A percentile compares a stretch with the other conserved stretches of the same genome.
These are phyloP conservation scores for Pichia nakasei DNA, from an alignment of 805 yeast genomes.

Conservation along the genomic window DNA sequence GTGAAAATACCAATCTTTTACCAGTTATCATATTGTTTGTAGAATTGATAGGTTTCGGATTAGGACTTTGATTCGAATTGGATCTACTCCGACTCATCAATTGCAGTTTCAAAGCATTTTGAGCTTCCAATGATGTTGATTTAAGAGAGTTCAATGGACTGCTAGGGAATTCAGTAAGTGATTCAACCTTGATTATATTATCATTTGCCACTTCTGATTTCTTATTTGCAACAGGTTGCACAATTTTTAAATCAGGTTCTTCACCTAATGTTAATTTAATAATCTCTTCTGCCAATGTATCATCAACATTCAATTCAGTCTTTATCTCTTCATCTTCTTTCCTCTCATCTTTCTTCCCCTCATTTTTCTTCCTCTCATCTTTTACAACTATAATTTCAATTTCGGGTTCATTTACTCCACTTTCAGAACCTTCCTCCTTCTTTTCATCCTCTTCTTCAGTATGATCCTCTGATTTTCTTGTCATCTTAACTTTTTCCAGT, in stretches of 20 bases:
- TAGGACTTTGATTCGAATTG: conserved; percentile 14
- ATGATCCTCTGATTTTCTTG: conserved; percentile 5
- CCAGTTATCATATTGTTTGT: neutral
- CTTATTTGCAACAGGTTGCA: neutral
- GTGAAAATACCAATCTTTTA: neutral
- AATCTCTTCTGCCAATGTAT: neutral
- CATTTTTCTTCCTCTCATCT: neutral
- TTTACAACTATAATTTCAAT: neutral
- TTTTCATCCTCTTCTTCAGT: neutral
- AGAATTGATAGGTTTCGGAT: conserved; percentile 4
- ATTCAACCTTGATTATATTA: neutral
- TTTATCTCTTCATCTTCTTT: neutral
- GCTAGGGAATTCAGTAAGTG: conserved; percentile 13
- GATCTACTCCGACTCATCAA: conserved; percentile 21
- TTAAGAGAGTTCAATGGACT: conserved; percentile 26
- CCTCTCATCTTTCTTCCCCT: neutral
- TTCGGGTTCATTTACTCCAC: neutral
- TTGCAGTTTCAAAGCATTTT: conserved; percentile 11
- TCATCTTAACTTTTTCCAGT: conserved; percentile 16
- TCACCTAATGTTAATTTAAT: neutral
- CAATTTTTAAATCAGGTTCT: neutral
- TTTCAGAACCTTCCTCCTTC: neutral
- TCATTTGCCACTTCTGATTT: neutral
- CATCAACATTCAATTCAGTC: neutral
- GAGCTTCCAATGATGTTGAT: conserved; percentile 14